Conservation (phyloP, 2,329 filamentous ascomycete genomes). For the Microdochium paspali region DNA sequence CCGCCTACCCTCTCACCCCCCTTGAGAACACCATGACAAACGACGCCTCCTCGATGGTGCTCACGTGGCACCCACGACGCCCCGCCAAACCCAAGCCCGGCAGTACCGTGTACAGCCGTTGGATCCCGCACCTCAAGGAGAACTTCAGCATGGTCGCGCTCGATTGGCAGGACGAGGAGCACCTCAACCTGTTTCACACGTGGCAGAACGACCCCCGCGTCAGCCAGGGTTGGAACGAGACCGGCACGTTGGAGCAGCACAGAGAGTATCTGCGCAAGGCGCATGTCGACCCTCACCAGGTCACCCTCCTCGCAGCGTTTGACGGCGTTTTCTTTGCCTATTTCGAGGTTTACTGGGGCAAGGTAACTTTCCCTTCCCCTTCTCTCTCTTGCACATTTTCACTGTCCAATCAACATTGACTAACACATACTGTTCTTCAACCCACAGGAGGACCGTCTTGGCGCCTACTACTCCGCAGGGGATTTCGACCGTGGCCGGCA, state of each 20-base stretch:
- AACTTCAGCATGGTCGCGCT: conserved; percentile 71
- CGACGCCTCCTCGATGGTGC: conserved; percentile 16
- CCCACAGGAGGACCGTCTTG: conserved; percentile 42
- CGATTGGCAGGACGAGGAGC: conserved; percentile 53
- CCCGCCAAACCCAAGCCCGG: conserved; percentile 63
- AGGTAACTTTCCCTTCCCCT: conserved; percentile 23
- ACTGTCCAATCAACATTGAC: not conserved
- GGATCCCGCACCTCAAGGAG: conserved; percentile 66
- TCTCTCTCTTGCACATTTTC: conserved; percentile 2
- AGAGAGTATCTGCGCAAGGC: conserved; percentile 59
- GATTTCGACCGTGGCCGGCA: conserved; percentile 51
- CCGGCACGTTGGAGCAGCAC: conserved; percentile 66
- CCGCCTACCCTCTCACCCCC: conserved; percentile 38
- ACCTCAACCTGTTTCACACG: conserved; percentile 62
- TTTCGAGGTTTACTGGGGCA: conserved; percentile 74
- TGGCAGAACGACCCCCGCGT: conserved; percentile 84
- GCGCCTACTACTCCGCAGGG: conserved; percentile 43
- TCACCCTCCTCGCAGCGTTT: conserved; percentile 62
- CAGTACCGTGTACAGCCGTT: conserved; percentile 66
- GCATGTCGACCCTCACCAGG: conserved; percentile 62
- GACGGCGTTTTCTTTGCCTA: conserved; percentile 65
- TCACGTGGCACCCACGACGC: conserved; percentile 56
- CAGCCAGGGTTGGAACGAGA: conserved; percentile 71
- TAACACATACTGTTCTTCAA: not conserved
- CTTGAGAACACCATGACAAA: conserved; percentile 35